Percentiles rank a stretch among this genome's conserved stretches.
phyloP scores from a whole-genome alignment of 192 early-diverging fungal genomes.

The Entomortierella parvispora region DNA sequence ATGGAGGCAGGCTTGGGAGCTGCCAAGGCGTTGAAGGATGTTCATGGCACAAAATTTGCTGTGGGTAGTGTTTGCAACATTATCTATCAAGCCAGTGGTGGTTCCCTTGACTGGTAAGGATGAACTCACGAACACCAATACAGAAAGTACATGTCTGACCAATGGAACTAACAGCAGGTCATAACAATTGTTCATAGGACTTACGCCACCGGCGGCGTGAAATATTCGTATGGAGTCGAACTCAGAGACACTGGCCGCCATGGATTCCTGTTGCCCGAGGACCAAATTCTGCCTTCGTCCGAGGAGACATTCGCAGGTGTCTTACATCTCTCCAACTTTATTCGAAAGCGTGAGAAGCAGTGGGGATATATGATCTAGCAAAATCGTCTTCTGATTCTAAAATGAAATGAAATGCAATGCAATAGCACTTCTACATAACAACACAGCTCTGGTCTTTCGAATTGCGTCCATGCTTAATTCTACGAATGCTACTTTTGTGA shows the following conservation, averaged over 20 bases:
- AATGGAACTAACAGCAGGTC: too few species aligned
- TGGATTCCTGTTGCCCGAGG: slow-evolving; percentile 59
- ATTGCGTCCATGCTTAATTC: slow-evolving; percentile 32
- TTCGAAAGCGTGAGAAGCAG: slow-evolving; percentile 46
- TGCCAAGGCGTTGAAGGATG: slow-evolving; percentile 40
- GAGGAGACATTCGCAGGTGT: slow-evolving; percentile 57
- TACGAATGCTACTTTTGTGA: slow-evolving; percentile 31
- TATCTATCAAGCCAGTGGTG: slow-evolving; percentile 51
- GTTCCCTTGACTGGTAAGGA: slow-evolving; percentile 48
- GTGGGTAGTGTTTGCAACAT: slow-evolving; percentile 55
- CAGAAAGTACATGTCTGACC: background rate
- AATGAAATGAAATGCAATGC: too few species aligned
- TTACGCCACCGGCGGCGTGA: slow-evolving; percentile 52
- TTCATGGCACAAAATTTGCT: slow-evolving; percentile 50
- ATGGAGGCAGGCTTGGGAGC: slow-evolving; percentile 50
- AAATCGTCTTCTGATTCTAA: too few species aligned
- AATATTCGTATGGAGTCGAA: slow-evolving; percentile 60
- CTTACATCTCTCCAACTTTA: slow-evolving; percentile 44
- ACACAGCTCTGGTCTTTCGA: slow-evolving; percentile 33
- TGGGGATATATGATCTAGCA: slow-evolving; percentile 32
- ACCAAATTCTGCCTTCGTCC: slow-evolving; percentile 54
- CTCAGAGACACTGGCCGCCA: slow-evolving; percentile 54
- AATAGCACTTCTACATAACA: slow-evolving; percentile 47
- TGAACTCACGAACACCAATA: background rate
- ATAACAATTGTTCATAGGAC: too few species aligned